These are phyloP conservation scores for Blepharisma japonicum DNA, from an alignment of 73 alveolate species.

Conservation along the genomic window DNA sequence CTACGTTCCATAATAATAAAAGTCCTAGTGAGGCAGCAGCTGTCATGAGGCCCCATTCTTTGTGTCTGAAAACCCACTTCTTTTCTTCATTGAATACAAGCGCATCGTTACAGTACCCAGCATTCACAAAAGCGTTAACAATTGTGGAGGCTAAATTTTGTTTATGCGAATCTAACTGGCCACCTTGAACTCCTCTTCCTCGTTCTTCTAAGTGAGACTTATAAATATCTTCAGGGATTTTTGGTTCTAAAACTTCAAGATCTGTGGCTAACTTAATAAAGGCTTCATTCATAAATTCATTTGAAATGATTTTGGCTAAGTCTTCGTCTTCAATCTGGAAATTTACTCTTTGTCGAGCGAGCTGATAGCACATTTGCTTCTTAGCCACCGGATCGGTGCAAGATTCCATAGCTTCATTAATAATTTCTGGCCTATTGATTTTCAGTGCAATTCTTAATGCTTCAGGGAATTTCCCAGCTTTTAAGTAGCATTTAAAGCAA, in stretches of 20 bases:
- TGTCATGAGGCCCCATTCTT: conserved; percentile 78
- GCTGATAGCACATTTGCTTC: conserved; percentile 83
- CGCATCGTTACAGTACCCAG: conserved; percentile 96
- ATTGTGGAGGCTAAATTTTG: conserved; percentile 91
- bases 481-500: conserved; percentile 68
- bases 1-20: conserved; percentile 90
- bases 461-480: conserved; percentile 77
- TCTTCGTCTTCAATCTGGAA: conserved; percentile 76
- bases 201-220: conserved; percentile 97
- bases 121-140: conserved; percentile 97
- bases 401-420: conserved; percentile 73
- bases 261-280: conserved; percentile 89
- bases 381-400: conserved; percentile 62
- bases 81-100: conserved; percentile 68
- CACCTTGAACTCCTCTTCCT: conserved; percentile 40
- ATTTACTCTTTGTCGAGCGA: conserved; percentile 86
- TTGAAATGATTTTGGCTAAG: conserved; percentile 76
- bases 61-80: conserved; percentile 88
- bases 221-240: conserved; percentile 97
- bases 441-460: conserved; percentile 98
- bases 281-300: conserved; percentile 75
- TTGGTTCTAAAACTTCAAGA: conserved; percentile 97
- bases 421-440: conserved; percentile 71
- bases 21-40: conserved; percentile 82
- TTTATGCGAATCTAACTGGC: conserved; percentile 8